phyloP scores from a whole-genome alignment of 2,329 filamentous ascomycete species.

The Pseudonectria foliicola region DNA sequence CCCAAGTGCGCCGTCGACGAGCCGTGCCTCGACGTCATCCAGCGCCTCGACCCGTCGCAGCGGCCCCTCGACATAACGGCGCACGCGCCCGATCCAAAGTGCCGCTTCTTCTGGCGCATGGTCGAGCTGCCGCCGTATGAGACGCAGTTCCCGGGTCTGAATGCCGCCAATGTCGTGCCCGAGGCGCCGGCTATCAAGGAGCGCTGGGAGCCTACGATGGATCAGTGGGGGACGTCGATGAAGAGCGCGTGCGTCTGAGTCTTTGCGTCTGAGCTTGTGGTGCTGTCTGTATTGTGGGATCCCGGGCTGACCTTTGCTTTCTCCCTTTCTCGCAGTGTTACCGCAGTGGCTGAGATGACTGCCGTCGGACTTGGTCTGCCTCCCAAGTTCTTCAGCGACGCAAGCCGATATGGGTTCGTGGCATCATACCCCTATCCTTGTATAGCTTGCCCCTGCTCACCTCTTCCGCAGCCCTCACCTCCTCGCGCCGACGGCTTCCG shows the following conservation, averaged over 20 bases:
- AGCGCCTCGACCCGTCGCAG: constrained; percentile 46
- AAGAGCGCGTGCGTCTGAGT: constrained; percentile 49
- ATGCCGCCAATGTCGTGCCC: constrained; percentile 48
- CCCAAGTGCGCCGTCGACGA: constrained; percentile 57
- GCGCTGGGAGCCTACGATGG: constrained; percentile 48
- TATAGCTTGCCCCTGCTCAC: not conserved
- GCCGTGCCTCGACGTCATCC: constrained; percentile 51
- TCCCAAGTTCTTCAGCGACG: constrained; percentile 44
- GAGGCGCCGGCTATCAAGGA: constrained; percentile 39
- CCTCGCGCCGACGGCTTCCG: constrained; percentile 53
- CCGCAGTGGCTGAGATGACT: constrained; percentile 51
- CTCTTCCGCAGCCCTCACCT: constrained; percentile 43
- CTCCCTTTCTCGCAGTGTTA: too few species aligned
- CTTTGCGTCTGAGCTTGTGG: not conserved
- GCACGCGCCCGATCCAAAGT: constrained; percentile 54
- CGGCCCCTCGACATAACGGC: constrained; percentile 50
- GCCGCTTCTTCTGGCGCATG: constrained; percentile 58
- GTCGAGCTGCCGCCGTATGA: constrained; percentile 44
- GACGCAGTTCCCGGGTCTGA: constrained; percentile 48
- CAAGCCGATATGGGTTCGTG: constrained; percentile 46
- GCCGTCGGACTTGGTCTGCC: constrained; percentile 50
- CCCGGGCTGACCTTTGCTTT: constrained; percentile 1
- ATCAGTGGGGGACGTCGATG: constrained; percentile 53
- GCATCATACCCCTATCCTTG: not conserved
- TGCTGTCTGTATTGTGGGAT: not conserved